phyloP scores from a whole-genome alignment of 163 green algal genomes.

The Dunaliella salina region DNA sequence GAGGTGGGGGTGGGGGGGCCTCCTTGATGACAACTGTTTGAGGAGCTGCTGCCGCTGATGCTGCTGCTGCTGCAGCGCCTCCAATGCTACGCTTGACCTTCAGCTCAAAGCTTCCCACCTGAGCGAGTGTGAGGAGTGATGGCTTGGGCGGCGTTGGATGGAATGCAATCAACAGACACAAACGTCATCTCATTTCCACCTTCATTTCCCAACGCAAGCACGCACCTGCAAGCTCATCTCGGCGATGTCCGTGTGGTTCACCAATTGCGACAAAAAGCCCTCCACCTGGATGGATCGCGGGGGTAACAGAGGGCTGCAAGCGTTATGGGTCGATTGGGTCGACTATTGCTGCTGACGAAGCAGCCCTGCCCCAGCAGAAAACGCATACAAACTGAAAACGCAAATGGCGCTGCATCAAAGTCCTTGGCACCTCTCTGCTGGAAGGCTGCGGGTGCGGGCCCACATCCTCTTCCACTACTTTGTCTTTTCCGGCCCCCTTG shows the following conservation, averaged over 20 bases:
- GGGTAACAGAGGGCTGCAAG: not conserved
- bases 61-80: constrained; percentile 10
- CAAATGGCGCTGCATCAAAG: too few relatives aligned
- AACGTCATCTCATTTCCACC: too few relatives aligned
- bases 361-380: not conserved
- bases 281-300: constrained; percentile 56
- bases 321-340: not conserved
- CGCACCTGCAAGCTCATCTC: constrained; percentile 69
- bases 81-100: constrained; percentile 57
- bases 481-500: constrained; percentile 12
- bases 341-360: not conserved
- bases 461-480: not conserved
- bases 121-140: not conserved
- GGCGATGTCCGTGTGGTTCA: constrained; percentile 73
- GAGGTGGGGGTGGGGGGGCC: constrained; percentile 12
- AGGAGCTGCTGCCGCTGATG: constrained; percentile 21
- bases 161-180: too few relatives aligned
- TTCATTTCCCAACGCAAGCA: not conserved
- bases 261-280: constrained; percentile 60
- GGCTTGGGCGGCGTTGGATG: too few relatives aligned
- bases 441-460: not conserved
- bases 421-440: not conserved
- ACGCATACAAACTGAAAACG: too few relatives aligned
- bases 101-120: constrained; percentile 68
- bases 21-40: constrained; percentile 11